Conservation (phyloP, 2,329 filamentous ascomycete species). For the Fusarium zealandicum region DNA sequence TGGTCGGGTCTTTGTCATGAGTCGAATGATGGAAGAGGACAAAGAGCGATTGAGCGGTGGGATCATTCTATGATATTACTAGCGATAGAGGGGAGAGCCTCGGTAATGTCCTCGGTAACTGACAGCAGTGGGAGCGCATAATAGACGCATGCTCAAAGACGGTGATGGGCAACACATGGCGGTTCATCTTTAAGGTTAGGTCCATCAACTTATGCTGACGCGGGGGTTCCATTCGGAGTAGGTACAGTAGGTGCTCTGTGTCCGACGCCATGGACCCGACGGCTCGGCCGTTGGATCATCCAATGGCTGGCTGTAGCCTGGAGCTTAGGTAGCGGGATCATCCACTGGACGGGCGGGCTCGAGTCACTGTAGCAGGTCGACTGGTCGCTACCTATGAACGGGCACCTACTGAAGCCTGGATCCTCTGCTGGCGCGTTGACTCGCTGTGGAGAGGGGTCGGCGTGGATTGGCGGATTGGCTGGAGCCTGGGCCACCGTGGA, state of each 20-base stretch:
- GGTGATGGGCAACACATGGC: slow-evolving; percentile 7
- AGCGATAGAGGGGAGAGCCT: background rate
- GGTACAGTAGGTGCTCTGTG: too few relatives aligned
- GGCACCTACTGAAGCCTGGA: slow-evolving; percentile 13
- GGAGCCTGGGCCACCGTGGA: slow-evolving; percentile 13
- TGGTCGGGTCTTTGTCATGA: background rate
- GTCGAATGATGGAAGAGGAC: background rate
- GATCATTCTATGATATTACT: too few relatives aligned
- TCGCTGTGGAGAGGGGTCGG: slow-evolving; percentile 1
- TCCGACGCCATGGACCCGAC: background rate
- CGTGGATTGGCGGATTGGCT: slow-evolving; percentile 12
- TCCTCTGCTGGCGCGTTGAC: background rate
- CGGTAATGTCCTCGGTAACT: background rate
- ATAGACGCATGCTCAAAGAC: slow-evolving; percentile 23
- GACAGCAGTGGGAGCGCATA: slow-evolving; percentile 19
- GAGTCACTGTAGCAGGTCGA: background rate
- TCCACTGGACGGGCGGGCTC: background rate
- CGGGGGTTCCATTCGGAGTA: slow-evolving; percentile 1
- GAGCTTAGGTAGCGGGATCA: too few relatives aligned
- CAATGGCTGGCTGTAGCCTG: background rate
- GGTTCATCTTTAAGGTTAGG: background rate
- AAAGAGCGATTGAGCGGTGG: background rate
- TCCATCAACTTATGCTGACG: background rate
- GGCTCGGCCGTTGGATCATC: slow-evolving; percentile 4
- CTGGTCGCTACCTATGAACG: too few relatives aligned